A percentile compares a stretch with the other conserved stretches of the same genome.
Evolutionary conservation across 1,139 yeast genomes (phyloP).

Genomic region (Magnusiomyces fungicola): DNA sequence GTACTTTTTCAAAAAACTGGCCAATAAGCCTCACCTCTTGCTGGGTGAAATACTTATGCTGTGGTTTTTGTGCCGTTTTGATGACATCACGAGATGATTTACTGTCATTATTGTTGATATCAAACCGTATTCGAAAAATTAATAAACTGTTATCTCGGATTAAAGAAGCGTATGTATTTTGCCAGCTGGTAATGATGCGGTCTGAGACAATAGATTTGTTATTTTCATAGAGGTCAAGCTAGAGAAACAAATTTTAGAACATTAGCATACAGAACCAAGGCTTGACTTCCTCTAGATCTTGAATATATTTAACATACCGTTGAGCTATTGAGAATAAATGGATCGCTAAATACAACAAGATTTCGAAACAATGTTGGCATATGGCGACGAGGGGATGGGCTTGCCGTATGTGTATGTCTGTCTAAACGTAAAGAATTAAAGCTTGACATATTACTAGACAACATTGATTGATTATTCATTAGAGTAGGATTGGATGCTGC

Average conservation of each 20-base stretch:
- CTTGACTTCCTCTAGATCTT: no score
- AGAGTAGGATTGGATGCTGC: no score
- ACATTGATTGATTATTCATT: no score
- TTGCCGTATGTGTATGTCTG: neutral
- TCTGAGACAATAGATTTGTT: neutral
- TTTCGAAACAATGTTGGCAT: neutral
- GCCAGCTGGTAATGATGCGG: neutral
- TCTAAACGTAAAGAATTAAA: no score
- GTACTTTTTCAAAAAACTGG: neutral
- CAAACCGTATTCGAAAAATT: neutral
- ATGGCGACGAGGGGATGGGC: neutral
- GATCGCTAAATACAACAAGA: neutral
- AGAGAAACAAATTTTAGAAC: neutral
- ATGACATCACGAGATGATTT: no score
- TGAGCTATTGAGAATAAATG: neutral
- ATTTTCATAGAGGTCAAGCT: neutral
- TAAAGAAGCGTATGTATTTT: neutral
- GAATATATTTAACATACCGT: neutral
- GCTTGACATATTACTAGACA: no score
- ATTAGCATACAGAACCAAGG: no score
- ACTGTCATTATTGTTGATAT: no score
- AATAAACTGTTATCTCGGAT: neutral
- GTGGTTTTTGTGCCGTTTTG: neutral
- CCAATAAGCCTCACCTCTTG: neutral
- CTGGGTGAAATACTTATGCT: neutral